phyloP scores from a whole-genome alignment of 2,329 filamentous ascomycete species.

The Bipolaris bicolor region DNA sequence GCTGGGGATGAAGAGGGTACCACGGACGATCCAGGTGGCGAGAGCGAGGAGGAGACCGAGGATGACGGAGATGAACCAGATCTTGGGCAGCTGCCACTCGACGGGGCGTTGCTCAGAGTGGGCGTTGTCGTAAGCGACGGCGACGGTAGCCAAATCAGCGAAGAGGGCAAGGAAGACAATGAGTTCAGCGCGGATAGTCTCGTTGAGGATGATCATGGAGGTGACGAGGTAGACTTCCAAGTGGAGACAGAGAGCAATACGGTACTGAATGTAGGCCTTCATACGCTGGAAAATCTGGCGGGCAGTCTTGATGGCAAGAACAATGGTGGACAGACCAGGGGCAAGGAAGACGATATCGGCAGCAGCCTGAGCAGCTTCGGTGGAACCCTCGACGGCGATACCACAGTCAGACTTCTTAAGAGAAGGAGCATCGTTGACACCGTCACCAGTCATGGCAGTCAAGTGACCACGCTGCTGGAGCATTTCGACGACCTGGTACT shows the following conservation, averaged over 20 bases:
- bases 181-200: constrained; percentile 73
- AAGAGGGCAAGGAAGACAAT: constrained; percentile 82
- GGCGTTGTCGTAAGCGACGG: constrained; percentile 79
- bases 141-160: constrained; percentile 79
- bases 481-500: constrained; percentile 79
- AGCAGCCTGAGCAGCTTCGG: constrained; percentile 74
- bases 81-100: constrained; percentile 82
- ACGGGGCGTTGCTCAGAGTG: constrained; percentile 76
- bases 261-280: constrained; percentile 79
- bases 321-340: constrained; percentile 73
- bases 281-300: constrained; percentile 79
- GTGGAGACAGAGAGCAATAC: constrained; percentile 75
- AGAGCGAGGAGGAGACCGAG: constrained; percentile 71
- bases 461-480: constrained; percentile 74
- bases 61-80: constrained; percentile 76
- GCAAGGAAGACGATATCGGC: constrained; percentile 78
- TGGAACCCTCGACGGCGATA: constrained; percentile 74
- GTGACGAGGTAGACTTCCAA: constrained; percentile 78
- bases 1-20: constrained; percentile 69
- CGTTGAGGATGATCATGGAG: constrained; percentile 80
- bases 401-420: constrained; percentile 77
- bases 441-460: constrained; percentile 78
- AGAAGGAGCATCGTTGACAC: constrained; percentile 75
- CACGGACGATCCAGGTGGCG: constrained; percentile 76
- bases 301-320: constrained; percentile 74